phyloP scores from a whole-genome alignment of 2,329 filamentous ascomycete species.

The Dothistroma septosporum region DNA sequence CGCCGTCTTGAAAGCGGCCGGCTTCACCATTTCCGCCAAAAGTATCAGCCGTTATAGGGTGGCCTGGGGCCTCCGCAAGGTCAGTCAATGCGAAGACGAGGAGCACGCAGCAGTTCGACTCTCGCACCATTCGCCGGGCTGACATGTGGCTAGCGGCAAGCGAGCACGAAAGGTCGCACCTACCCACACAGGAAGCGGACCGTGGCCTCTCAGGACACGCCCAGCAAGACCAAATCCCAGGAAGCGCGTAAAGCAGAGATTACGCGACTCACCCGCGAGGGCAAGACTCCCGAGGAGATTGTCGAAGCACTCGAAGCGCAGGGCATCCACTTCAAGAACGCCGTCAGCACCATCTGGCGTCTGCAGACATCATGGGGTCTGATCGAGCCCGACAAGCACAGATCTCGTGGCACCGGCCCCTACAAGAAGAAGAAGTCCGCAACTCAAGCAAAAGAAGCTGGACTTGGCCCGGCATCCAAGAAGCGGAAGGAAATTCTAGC shows the following conservation, averaged over 20 bases:
- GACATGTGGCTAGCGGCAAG: not conserved
- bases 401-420: slow-evolving; percentile 18
- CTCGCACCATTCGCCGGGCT: no score
- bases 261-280: slow-evolving; percentile 18
- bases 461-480: not conserved
- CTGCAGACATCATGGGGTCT: slow-evolving; percentile 27
- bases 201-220: not conserved
- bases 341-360: slow-evolving; percentile 22
- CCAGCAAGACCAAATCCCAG: slow-evolving; percentile 13
- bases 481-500: slow-evolving; percentile 12
- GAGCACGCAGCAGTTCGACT: no score
- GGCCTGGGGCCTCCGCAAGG: slow-evolving; percentile 25
- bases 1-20: slow-evolving; percentile 17
- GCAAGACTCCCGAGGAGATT: slow-evolving; percentile 27
- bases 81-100: no score
- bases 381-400: slow-evolving; percentile 23
- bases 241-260: slow-evolving; percentile 22
- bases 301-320: slow-evolving; percentile 20
- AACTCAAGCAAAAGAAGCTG: not conserved
- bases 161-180: slow-evolving; percentile 15
- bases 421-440: slow-evolving; percentile 2
- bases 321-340: slow-evolving; percentile 21
- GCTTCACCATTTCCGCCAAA: slow-evolving; percentile 22
- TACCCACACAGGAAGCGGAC: slow-evolving; percentile 14
- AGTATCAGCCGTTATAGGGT: slow-evolving; percentile 25